Evolutionary conservation across 2,329 filamentous ascomycete genomes (phyloP).

Genomic region (Periconia macrospinosa): DNA sequence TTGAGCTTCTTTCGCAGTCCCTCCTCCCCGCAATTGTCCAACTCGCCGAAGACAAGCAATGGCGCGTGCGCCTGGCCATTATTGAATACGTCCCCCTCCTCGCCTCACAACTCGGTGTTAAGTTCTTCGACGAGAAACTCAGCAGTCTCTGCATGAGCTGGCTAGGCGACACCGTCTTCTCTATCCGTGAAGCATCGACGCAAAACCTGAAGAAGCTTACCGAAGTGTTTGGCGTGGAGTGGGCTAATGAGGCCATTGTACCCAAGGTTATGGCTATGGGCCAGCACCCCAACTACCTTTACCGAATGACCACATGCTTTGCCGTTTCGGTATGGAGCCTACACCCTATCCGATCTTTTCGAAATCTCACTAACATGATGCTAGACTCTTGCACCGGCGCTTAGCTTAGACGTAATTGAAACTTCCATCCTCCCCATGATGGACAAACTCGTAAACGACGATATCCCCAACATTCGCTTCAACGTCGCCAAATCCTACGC

Average conservation of each 20-base stretch:
- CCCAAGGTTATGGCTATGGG: slow-evolving; percentile 99
- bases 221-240: slow-evolving; percentile 96
- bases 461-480: slow-evolving; percentile 98
- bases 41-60: slow-evolving; percentile 98
- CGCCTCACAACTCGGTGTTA: slow-evolving; percentile 90
- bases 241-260: slow-evolving; percentile 95
- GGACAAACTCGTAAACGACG: slow-evolving; percentile 88
- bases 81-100: slow-evolving; percentile 99
- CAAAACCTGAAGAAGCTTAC: slow-evolving; percentile 98
- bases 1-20: slow-evolving; percentile 93
- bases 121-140: slow-evolving; percentile 98
- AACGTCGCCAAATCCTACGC: slow-evolving; percentile 98
- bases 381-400: slow-evolving; percentile 89
- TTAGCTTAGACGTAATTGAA: slow-evolving; percentile 90
- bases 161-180: slow-evolving; percentile 98
- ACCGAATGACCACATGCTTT: slow-evolving; percentile 99
- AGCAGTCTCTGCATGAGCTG: slow-evolving; percentile 96
- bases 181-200: slow-evolving; percentile 94
- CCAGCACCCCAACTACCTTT: slow-evolving; percentile 96
- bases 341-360: background rate
- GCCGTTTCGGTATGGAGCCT: slow-evolving; percentile 81
- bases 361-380: slow-evolving; percentile 10
- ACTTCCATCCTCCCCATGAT: slow-evolving; percentile 94
- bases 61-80: slow-evolving; percentile 95
- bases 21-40: slow-evolving; percentile 96